Percentiles rank a stretch among this genome's conserved stretches.
phyloP scores from a whole-genome alignment of 768 basidiomycete genomes.

The Podaxis mareebaensis region DNA sequence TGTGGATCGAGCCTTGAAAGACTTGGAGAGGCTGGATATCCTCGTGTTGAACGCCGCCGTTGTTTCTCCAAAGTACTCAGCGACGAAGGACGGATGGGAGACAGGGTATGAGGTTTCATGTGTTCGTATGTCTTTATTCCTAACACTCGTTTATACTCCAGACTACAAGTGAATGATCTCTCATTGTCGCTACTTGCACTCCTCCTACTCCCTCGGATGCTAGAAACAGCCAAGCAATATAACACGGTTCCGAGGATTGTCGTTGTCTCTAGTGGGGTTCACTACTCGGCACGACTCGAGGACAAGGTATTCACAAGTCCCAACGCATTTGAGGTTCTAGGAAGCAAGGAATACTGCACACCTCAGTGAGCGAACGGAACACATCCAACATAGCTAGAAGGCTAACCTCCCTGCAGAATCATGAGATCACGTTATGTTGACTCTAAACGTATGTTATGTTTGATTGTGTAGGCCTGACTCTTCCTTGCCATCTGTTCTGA shows the following conservation, averaged over 20 bases:
- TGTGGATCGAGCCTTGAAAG: slow-evolving; percentile 31
- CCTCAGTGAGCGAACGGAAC: neutral
- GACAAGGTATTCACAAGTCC: slow-evolving; percentile 21
- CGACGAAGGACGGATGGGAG: too few relatives aligned
- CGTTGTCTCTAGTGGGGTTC: slow-evolving; percentile 41
- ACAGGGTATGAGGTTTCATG: too few relatives aligned
- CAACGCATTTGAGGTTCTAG: slow-evolving; percentile 29
- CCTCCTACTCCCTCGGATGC: slow-evolving; percentile 39
- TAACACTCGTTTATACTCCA: slow-evolving; percentile 18
- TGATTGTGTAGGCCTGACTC: too few relatives aligned
- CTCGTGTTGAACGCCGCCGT: slow-evolving; percentile 46
- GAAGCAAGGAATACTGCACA: slow-evolving; percentile 28
- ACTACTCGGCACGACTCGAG: slow-evolving; percentile 28
- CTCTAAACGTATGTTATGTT: too few relatives aligned
- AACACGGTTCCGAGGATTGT: slow-evolving; percentile 32
- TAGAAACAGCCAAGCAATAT: slow-evolving; percentile 31
- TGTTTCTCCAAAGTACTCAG: too few relatives aligned
- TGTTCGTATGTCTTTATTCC: too few relatives aligned
- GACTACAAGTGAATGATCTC: slow-evolving; percentile 46
- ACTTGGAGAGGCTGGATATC: slow-evolving; percentile 38
- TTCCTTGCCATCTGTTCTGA: too few relatives aligned
- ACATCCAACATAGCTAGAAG: too few relatives aligned
- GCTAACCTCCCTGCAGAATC: too few relatives aligned
- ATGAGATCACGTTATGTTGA: too few relatives aligned
- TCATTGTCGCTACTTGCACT: slow-evolving; percentile 37